Base-by-base conservation (phyloP, 2,329 filamentous ascomycete species). In the Trichoderma harzianum region DNA sequence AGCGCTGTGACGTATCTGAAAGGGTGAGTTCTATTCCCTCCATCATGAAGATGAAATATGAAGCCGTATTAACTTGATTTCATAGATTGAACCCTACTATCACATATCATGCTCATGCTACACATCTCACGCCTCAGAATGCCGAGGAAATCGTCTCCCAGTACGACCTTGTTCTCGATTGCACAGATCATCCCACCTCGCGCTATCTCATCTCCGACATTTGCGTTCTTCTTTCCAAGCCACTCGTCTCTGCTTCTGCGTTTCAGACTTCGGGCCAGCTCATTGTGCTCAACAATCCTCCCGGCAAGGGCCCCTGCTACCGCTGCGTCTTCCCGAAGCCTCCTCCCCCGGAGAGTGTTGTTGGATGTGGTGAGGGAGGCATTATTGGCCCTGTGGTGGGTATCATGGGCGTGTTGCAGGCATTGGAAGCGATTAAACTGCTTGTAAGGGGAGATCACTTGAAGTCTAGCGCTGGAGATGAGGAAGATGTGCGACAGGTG, bases 371-470 rank as follows among this genome's bases (percentile, higher is more conserved):
- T 53, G 96, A 99, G 79, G 95, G 95, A 11, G 96, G 96, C 0
- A 94, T 99, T 10, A 78, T 99, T 1, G 96, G 96, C 0, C 95
- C 96, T 0, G 94, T 98, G 0, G 96, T 99, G 0, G 96, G 96
- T 0, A 87, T 90, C 0, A 98, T 99, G 93, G 96, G 96, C 8
- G 91, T 97, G 0, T 83, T 98, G 70, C 96, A 98, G 83, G 95
- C 96, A 0, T 84, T 97, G 1, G 94, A 98, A 82, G 90, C 93
- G 0, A 90, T 98, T 77, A 96, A 97, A 79, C 81, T 98, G n/a
- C 86, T 98, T 18, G 86, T 89, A 0, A 77, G 83, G 34, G 79
- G 77, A 3, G 76, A 76, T 7, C 72, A 77, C 10, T 36, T 53
- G 16, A 36, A 36, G 3, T 16, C 6, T 26, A 77, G 79, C n/a